Evolutionary conservation across 352 stramenopile genomes (phyloP), one percentile per base, ranked within the genome.

Genomic region (Pythium brassicae): DNA sequence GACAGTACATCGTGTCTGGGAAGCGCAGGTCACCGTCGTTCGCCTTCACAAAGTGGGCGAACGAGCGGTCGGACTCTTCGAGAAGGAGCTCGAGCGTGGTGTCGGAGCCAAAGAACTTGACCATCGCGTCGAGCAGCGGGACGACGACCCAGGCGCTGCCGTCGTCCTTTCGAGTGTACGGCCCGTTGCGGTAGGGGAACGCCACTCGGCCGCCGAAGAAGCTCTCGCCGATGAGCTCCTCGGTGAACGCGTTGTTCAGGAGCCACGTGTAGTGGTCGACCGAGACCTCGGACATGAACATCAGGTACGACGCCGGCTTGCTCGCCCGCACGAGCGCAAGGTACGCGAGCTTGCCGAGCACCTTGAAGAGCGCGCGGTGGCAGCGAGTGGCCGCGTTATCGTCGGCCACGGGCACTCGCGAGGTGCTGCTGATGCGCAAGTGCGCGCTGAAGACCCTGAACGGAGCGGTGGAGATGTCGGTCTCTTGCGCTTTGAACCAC

Each of bases 331-430:
- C 40, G n/a, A 82, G 53, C 20, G 72, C 57, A 23, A 82, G 26
- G 35, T 75, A 78, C 23, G 50, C 42, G 11, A 78, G 10, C 32
- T 82, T 82, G 3, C 46, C 58, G 3, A 82, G 32, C 27, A 76
- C 69, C 56, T 82, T 82, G 55, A 77, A 75, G 6, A 82, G 48
- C 20, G 66, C 69, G 14, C 72, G 69, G 25, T 77, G 63, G 55
- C 72, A 82, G n/a, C 72, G 66, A 34, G 60, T 71, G 8, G 57
- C 23, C 1, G 29, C 17, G 20, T 72, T 37, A 43, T 75, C 71
- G 42, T 73, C 68, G 5, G 51, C 44, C 0, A 57, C 59, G 10
- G 40, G 12, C 10, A 52, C 44, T 17, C 40, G 53, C 1, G 61
- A 34, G 0, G 29, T 58, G 12, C 59, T 68, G 37, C 15, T 22